These are phyloP conservation scores for Beta lomatogona DNA, from an alignment of 179 eudicot species.

Conservation along the genomic window DNA sequence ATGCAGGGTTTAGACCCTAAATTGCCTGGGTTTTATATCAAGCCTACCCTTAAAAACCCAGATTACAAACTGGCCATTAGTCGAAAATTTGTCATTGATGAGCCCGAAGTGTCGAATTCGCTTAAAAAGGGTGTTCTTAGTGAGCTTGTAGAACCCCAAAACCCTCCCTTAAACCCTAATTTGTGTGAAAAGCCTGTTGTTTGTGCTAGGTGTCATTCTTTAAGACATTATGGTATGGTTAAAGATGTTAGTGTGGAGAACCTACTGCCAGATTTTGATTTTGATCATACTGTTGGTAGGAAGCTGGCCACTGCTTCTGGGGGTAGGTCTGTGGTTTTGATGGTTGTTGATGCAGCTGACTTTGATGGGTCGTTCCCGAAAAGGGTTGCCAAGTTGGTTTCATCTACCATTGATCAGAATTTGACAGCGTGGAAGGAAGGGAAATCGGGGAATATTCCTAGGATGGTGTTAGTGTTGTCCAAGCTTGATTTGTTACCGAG, in stretches of 20 bases:
- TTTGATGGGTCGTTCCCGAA: conserved; percentile 92
- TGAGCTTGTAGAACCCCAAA: conserved; percentile 41
- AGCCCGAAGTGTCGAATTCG: conserved; percentile 52
- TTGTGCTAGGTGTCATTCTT: conserved; percentile 82
- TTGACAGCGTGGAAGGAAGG: conserved; percentile 78
- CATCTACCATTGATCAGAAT: conserved; percentile 68
- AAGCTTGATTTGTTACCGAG: conserved; percentile 86
- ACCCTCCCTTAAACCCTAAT: conserved; percentile 36
- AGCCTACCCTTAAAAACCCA: conserved; percentile 54
- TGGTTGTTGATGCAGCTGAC: conserved; percentile 88
- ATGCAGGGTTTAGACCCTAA: conserved; percentile 74
- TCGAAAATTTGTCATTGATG: conserved; percentile 50
- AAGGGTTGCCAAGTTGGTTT: conserved; percentile 71
- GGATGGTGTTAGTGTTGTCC: conserved; percentile 76
- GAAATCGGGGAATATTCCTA: conserved; percentile 87
- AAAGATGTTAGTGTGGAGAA: conserved; percentile 73
- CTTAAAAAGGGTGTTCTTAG: conserved; percentile 60
- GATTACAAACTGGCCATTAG: conserved; percentile 48
- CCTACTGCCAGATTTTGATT: conserved; percentile 88
- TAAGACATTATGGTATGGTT: conserved; percentile 79
- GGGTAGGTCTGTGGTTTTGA: conserved; percentile 72
- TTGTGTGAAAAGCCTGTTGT: conserved; percentile 52
- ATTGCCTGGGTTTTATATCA: conserved; percentile 64
- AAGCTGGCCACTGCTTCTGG: conserved; percentile 63
- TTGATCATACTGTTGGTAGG: conserved; percentile 87